Evolutionary conservation across 1,139 yeast species (phyloP).

Genomic region (Starmera stellimalicola): DNA sequence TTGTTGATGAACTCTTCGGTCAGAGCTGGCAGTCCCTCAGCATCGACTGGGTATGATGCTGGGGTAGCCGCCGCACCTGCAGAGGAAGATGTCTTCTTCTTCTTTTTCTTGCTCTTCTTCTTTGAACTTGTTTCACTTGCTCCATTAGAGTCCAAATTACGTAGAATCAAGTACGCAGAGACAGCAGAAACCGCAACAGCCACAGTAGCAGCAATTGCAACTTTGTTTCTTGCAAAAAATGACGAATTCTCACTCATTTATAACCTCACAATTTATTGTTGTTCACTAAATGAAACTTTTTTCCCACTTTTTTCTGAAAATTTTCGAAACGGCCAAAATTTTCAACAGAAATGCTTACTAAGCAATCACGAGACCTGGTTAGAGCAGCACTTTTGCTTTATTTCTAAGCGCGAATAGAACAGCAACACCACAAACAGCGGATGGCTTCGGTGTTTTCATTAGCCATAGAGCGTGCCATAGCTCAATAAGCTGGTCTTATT

Average conservation of each 20-base stretch:
- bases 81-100: constrained; percentile 27
- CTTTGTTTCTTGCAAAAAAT: constrained; percentile 48
- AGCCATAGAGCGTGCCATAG: no score
- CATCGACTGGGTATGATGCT: constrained; percentile 33
- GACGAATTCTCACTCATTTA: constrained; percentile 6
- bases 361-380: no score
- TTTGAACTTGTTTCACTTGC: constrained; percentile 11
- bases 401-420: no score
- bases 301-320: constrained; percentile 36
- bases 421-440: no score
- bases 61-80: constrained; percentile 16
- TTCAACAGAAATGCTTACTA: no score
- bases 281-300: neutral
- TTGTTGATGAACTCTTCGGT: constrained; percentile 35
- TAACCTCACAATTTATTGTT: no score
- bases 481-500: no score
- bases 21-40: constrained; percentile 48
- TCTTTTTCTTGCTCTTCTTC: constrained; percentile 25
- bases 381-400: no score
- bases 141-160: constrained; percentile 21
- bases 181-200: constrained; percentile 56
- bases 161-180: constrained; percentile 44
- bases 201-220: constrained; percentile 51
- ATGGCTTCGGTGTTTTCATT: no score
- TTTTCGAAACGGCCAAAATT: no score